Percentiles rank a stretch among this genome's conserved stretches.
phyloP scores from a whole-genome alignment of 768 basidiomycete species.

The Candolleomyces aberdarensis region DNA sequence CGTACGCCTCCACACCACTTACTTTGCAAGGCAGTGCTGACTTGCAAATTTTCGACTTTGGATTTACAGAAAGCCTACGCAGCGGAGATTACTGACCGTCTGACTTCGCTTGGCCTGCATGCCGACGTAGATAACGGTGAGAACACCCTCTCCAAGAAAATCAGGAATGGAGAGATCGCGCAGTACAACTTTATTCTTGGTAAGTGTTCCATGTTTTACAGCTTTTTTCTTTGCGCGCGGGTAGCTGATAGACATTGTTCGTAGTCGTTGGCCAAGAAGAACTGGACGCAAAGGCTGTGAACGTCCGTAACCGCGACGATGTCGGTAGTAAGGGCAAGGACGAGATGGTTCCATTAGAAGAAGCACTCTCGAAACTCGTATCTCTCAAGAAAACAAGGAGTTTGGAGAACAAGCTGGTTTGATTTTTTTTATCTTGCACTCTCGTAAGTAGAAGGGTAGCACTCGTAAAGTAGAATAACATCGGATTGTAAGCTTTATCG shows the following conservation, averaged over 20 bases:
- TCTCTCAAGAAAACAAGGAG: slow-evolving; percentile 58
- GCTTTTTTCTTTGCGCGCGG: background rate
- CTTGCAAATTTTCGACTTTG: slow-evolving; percentile 1
- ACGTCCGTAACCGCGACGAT: slow-evolving; percentile 94
- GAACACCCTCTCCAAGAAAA: slow-evolving; percentile 94
- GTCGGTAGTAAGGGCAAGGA: slow-evolving; percentile 80
- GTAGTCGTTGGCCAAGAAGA: slow-evolving; percentile 95
- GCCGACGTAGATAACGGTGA: slow-evolving; percentile 91
- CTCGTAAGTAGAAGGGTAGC: background rate
- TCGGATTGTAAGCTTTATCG: too few species aligned
- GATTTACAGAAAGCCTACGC: slow-evolving; percentile 82
- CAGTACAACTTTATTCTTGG: slow-evolving; percentile 98
- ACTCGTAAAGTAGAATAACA: too few species aligned
- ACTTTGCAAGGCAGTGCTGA: slow-evolving; percentile 10
- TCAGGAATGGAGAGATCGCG: slow-evolving; percentile 93
- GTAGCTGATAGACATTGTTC: background rate
- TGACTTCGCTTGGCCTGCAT: slow-evolving; percentile 71
- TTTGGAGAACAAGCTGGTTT: slow-evolving; percentile 39
- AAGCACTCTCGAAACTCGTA: slow-evolving; percentile 65
- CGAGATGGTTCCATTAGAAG: slow-evolving; percentile 71
- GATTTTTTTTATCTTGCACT: background rate
- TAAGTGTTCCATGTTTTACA: slow-evolving; percentile 24
- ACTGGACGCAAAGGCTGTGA: slow-evolving; percentile 81
- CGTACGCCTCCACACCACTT: slow-evolving; percentile 42
- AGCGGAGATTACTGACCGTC: slow-evolving; percentile 65